A percentile compares a stretch with the other conserved stretches of the same genome.
These are phyloP conservation scores for Myxozyma udenii DNA, from an alignment of 805 yeast genomes.

Conservation along the genomic window DNA sequence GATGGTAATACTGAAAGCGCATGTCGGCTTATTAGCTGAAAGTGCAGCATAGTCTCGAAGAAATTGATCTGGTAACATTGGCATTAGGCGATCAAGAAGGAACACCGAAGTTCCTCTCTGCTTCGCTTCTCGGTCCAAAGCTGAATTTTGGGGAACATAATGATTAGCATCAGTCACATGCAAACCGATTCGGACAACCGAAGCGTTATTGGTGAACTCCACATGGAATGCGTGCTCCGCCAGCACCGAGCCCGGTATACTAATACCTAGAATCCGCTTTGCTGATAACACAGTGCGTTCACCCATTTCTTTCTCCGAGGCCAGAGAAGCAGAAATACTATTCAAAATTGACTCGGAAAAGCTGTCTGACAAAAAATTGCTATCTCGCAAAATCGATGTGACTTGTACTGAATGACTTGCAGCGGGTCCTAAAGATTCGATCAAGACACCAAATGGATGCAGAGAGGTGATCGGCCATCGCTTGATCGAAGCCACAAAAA, in stretches of 20 bases:
- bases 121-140: conserved; percentile 82
- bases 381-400: conserved; percentile 79
- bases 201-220: conserved; percentile 51
- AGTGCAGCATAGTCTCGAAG: conserved; percentile 57
- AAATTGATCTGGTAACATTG: conserved; percentile 65
- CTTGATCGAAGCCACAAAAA: conserved; percentile 92
- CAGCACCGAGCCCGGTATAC: conserved; percentile 55
- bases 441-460: conserved; percentile 95
- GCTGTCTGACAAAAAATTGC: conserved; percentile 43
- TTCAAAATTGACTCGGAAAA: conserved; percentile 43
- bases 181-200: conserved; percentile 74
- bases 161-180: conserved; percentile 80
- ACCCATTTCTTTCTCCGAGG: conserved; percentile 25
- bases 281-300: conserved; percentile 53
- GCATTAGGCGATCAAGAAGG: conserved; percentile 69
- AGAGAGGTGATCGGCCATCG: conserved; percentile 99
- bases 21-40: conserved; percentile 54
- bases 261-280: conserved; percentile 61
- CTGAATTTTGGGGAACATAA: conserved; percentile 66
- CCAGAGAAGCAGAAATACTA: conserved; percentile 7
- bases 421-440: conserved; percentile 78
- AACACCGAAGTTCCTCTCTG: conserved; percentile 87
- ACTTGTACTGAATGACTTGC: conserved; percentile 76
- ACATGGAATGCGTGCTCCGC: conserved; percentile 78
- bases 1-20: conserved; percentile 75